Evolutionary conservation across 2,329 filamentous ascomycete species (phyloP).

Genomic region (Trichoderma atroviride): DNA sequence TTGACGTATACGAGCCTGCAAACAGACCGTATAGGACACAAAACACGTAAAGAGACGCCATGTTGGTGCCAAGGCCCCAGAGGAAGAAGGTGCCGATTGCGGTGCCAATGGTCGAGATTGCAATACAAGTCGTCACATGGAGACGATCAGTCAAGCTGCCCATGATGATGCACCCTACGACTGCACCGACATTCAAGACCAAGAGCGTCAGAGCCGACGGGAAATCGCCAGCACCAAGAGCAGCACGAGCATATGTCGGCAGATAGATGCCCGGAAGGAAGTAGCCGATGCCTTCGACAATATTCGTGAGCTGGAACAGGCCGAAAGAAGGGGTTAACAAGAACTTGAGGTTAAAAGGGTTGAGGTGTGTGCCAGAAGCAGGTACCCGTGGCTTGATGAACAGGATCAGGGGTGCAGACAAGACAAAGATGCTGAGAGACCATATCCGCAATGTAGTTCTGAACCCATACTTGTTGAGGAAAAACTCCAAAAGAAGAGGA

Average conservation of each 20-base stretch:
- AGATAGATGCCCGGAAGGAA: conserved; percentile 66
- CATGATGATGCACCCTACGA: conserved; percentile 61
- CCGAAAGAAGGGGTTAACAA: conserved; percentile 56
- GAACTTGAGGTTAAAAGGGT: conserved; percentile 53
- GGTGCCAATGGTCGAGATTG: conserved; percentile 60
- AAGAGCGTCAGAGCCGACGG: conserved; percentile 59
- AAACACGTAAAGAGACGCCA: conserved; percentile 60
- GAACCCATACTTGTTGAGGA: conserved; percentile 56
- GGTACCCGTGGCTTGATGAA: conserved; percentile 61
- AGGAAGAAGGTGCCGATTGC: conserved; percentile 60
- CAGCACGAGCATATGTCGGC: conserved; percentile 55
- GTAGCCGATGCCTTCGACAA: conserved; percentile 63
- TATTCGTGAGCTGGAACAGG: conserved; percentile 60
- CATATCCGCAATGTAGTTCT: conserved; percentile 57
- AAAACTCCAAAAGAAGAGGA: conserved; percentile 52
- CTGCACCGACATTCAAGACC: conserved; percentile 61
- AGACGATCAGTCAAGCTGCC: conserved; percentile 59
- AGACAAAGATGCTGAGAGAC: conserved; percentile 51
- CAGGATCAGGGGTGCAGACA: conserved; percentile 57
- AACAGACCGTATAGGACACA: conserved; percentile 67
- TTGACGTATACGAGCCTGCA: conserved; percentile 63
- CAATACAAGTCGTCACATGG: conserved; percentile 56
- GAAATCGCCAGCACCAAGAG: conserved; percentile 52
- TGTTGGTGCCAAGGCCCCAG: conserved; percentile 60
- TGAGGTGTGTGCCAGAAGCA: conserved; percentile 40